phyloP scores from a whole-genome alignment of 352 stramenopile species.

The Globisporangium emineosum region DNA sequence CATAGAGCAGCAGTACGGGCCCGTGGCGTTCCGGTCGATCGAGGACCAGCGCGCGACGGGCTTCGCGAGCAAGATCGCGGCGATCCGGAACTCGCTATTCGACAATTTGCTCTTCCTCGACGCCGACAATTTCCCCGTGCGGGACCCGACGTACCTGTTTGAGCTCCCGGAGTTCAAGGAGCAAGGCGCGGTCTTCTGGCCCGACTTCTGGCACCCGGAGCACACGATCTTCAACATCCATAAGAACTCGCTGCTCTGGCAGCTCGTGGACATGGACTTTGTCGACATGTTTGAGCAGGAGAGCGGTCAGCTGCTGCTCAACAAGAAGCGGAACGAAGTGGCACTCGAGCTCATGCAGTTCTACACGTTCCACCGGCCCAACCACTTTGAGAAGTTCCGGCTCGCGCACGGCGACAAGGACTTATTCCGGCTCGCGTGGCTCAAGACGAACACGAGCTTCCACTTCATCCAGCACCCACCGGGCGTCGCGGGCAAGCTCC shows the following conservation, averaged over 20 bases:
- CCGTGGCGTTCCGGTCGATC: conserved; percentile 48
- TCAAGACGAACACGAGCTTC: conserved; percentile 43
- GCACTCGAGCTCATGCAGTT: conserved; percentile 36
- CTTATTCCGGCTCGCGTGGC: conserved; percentile 54
- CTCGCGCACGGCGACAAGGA: conserved; percentile 56
- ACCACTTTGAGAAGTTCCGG: conserved; percentile 36
- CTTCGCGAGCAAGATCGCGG: conserved; percentile 64
- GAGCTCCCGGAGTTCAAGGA: conserved; percentile 34
- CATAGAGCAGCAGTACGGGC: conserved; percentile 35
- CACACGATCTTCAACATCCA: conserved; percentile 71
- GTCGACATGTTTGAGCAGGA: conserved; percentile 78
- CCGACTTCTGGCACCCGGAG: conserved; percentile 67
- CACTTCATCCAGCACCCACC: conserved; percentile 51
- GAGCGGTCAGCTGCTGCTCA: conserved; percentile 55
- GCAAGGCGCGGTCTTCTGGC: conserved; percentile 62
- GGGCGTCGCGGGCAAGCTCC: conserved; percentile 32
- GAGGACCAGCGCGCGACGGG: conserved; percentile 33
- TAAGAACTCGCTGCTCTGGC: conserved; percentile 44
- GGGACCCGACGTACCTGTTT: conserved; percentile 67
- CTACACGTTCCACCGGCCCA: conserved; percentile 46
- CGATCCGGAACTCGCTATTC: conserved; percentile 54
- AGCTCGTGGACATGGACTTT: conserved; percentile 45
- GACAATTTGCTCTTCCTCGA: conserved; percentile 68
- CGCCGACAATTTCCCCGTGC: conserved; percentile 55
- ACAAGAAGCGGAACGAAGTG: conserved; percentile 29